phyloP scores from a whole-genome alignment of 1,284 basidiomycete genomes.

The Naganishia sp. region DNA sequence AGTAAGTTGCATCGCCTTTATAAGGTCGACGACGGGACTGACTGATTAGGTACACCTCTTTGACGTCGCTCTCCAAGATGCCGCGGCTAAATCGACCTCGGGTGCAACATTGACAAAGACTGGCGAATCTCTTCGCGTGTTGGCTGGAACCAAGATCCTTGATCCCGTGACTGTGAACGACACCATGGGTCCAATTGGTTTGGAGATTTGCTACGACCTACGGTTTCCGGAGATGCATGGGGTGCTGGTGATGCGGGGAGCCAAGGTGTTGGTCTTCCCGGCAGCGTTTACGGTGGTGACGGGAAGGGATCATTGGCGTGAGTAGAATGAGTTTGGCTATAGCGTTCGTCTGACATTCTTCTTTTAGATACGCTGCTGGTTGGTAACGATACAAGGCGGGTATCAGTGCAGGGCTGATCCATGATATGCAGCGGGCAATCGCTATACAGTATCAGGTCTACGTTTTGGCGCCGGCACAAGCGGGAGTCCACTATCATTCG shows the following conservation, averaged over 20 bases:
- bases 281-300: slow-evolving; percentile 58
- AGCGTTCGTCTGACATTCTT: background rate
- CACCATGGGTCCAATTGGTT: slow-evolving; percentile 53
- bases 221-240: slow-evolving; percentile 58
- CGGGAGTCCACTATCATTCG: slow-evolving; percentile 41
- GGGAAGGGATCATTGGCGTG: slow-evolving; percentile 52
- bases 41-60: slow-evolving; percentile 56
- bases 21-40: background rate
- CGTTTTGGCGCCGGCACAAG: slow-evolving; percentile 49
- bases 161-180: slow-evolving; percentile 41
- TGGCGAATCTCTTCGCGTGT: slow-evolving; percentile 48
- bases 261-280: slow-evolving; percentile 57
- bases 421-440: slow-evolving; percentile 36
- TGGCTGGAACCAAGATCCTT: slow-evolving; percentile 49
- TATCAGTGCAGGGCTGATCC: background rate
- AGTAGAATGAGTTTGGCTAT: slow-evolving; percentile 5
- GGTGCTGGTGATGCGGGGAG: slow-evolving; percentile 53
- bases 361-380: slow-evolving; percentile 39
- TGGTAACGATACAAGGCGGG: slow-evolving; percentile 5
- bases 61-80: slow-evolving; percentile 56
- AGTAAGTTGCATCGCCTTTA: slow-evolving; percentile 34
- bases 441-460: slow-evolving; percentile 50
- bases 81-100: slow-evolving; percentile 37
- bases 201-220: slow-evolving; percentile 61
- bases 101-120: slow-evolving; percentile 34